Evolutionary conservation across 2,329 filamentous ascomycete genomes (phyloP).

Genomic region (Aspergillus sergii): DNA sequence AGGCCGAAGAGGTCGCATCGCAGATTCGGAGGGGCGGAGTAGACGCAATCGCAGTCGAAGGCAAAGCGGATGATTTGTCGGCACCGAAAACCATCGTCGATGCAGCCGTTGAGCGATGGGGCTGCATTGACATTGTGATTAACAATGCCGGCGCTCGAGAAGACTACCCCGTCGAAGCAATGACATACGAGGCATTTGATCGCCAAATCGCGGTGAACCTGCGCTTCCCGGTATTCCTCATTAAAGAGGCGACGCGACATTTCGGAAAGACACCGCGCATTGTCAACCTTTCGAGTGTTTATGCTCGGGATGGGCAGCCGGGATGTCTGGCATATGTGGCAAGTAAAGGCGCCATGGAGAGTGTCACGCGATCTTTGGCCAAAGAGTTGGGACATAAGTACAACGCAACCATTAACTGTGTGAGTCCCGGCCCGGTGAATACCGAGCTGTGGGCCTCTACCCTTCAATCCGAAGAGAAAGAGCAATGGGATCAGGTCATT

Average conservation of each 20-base stretch:
- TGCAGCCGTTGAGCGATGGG: conserved; percentile 7
- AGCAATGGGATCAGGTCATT: background rate
- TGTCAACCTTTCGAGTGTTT: background rate
- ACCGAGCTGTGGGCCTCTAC: background rate
- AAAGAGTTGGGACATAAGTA: background rate
- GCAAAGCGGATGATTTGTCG: background rate
- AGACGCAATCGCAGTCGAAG: background rate
- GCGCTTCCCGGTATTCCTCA: background rate
- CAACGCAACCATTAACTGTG: background rate
- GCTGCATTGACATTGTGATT: conserved; percentile 15
- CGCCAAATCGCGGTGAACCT: background rate
- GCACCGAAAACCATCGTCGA: background rate
- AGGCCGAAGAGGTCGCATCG: conserved; percentile 6
- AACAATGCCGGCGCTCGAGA: conserved; percentile 14
- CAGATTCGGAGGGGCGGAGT: conserved; percentile 6
- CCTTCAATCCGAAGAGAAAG: background rate
- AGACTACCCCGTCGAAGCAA: conserved; percentile 8
- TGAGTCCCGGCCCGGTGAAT: background rate
- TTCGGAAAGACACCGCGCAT: background rate
- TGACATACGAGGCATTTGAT: background rate
- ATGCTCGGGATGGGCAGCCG: background rate
- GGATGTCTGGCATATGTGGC: background rate
- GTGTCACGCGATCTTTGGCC: background rate
- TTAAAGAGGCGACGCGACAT: background rate
- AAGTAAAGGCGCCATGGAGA: background rate